These are phyloP conservation scores for Scutellaria minor DNA, from an alignment of 257 asterid species.

Conservation along the genomic window DNA sequence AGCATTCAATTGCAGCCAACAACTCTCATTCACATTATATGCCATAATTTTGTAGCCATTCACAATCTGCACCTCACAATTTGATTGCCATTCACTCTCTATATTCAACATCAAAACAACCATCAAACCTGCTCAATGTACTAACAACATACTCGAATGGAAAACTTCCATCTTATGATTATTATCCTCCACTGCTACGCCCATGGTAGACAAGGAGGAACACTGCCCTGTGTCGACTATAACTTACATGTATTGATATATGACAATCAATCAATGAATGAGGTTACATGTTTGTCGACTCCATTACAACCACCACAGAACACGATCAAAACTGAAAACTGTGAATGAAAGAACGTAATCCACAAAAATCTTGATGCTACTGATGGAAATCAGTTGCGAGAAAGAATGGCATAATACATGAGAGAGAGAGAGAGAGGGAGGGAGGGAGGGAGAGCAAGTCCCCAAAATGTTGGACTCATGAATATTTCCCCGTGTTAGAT, in stretches of 20 bases:
- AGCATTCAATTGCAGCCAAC: slow-evolving; percentile 36
- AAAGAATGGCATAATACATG: no score
- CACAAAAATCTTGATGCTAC: no score
- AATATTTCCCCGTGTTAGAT: slow-evolving; percentile 55
- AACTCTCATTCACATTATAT: slow-evolving; percentile 30
- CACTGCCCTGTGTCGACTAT: neutral
- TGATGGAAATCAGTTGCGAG: no score
- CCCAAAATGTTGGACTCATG: slow-evolving; percentile 32
- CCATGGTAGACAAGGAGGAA: neutral
- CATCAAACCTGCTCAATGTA: slow-evolving; percentile 9
- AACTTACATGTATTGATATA: neutral
- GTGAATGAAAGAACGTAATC: neutral
- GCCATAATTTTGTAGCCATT: slow-evolving; percentile 28
- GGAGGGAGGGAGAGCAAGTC: neutral
- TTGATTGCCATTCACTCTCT: slow-evolving; percentile 17
- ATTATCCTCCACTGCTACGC: slow-evolving; percentile 12
- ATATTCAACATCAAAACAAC: slow-evolving; percentile 17
- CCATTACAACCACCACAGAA: neutral
- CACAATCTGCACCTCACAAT: slow-evolving; percentile 32
- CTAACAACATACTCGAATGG: slow-evolving; percentile 20
- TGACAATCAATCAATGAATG: neutral
- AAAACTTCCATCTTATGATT: neutral
- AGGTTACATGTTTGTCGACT: neutral
- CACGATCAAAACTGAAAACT: neutral
- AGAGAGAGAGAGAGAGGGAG: neutral